These are phyloP conservation scores for Colletotrichum sp. DNA, from an alignment of 2,329 filamentous ascomycete genomes.

Conservation along the genomic window DNA sequence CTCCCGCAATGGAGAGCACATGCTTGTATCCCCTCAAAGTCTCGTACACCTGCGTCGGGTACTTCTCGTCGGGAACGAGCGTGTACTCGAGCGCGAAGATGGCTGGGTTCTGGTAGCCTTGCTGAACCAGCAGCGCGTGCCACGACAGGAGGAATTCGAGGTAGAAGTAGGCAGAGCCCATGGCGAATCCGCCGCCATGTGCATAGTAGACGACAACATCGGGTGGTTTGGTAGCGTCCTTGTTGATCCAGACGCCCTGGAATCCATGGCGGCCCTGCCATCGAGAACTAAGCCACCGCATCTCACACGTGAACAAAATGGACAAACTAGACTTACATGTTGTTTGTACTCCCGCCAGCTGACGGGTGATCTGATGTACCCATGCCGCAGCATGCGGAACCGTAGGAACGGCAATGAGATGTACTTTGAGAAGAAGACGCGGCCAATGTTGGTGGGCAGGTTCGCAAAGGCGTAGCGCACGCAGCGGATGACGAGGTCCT, in stretches of 20 bases:
- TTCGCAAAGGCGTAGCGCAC: conserved; percentile 79
- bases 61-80: conserved; percentile 75
- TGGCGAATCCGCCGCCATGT: conserved; percentile 83
- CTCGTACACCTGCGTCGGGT: conserved; percentile 77
- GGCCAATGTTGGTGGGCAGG: conserved; percentile 70
- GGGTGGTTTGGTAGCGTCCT: conserved; percentile 63
- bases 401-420: conserved; percentile 77
- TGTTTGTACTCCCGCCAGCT: conserved; percentile 62
- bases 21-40: conserved; percentile 74
- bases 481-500: conserved; percentile 78
- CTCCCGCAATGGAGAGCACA: conserved; percentile 62
- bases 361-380: conserved; percentile 65
- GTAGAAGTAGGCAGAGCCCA: conserved; percentile 86
- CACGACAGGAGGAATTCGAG: conserved; percentile 81
- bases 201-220: conserved; percentile 85
- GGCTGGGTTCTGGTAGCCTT: conserved; percentile 76
- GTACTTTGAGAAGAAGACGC: conserved; percentile 78
- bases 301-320: not conserved
- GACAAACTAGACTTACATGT: conserved; percentile 42
- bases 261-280: conserved; percentile 31
- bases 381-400: conserved; percentile 78
- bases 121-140: conserved; percentile 67
- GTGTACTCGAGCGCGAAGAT: conserved; percentile 84
- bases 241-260: conserved; percentile 73
- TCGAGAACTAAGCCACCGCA: not conserved